phyloP scores from a whole-genome alignment of 441 rosid species.

The Pelargonium myrrhifolium region DNA sequence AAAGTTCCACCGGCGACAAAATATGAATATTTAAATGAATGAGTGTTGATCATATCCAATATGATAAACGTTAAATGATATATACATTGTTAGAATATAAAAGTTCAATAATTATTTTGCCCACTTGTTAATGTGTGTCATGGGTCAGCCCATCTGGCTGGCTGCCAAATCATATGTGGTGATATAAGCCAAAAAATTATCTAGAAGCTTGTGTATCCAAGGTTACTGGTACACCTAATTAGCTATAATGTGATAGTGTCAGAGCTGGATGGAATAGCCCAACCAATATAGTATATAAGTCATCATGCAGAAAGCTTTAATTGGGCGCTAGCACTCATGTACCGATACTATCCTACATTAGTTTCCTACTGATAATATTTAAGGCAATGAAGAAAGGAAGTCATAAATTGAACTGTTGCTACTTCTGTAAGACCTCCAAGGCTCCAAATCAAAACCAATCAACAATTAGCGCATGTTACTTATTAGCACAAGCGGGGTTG shows the following conservation, averaged over 20 bases:
- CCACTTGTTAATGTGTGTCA: not conserved
- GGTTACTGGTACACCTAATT: not conserved
- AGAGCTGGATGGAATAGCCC: not conserved
- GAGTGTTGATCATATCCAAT: not conserved
- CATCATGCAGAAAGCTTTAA: not conserved
- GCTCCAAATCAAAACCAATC: not conserved
- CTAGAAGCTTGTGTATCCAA: not conserved
- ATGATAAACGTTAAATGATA: not conserved
- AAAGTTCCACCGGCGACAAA: conserved; percentile 7
- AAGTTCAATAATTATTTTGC: not conserved
- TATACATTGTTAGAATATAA: no score
- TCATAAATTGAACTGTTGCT: not conserved
- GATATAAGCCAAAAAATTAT: not conserved
- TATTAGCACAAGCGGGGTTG: no score
- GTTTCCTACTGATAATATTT: not conserved
- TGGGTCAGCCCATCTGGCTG: not conserved
- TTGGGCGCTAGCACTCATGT: not conserved
- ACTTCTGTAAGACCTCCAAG: not conserved
- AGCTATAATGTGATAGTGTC: not conserved
- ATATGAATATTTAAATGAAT: not conserved
- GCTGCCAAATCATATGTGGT: not conserved
- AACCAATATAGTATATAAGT: not conserved
- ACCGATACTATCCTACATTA: not conserved
- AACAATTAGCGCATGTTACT: no score
- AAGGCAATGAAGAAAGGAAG: not conserved